phyloP scores from a whole-genome alignment of 2,329 filamentous ascomycete genomes.

The Acephala macrosclerotiorum region DNA sequence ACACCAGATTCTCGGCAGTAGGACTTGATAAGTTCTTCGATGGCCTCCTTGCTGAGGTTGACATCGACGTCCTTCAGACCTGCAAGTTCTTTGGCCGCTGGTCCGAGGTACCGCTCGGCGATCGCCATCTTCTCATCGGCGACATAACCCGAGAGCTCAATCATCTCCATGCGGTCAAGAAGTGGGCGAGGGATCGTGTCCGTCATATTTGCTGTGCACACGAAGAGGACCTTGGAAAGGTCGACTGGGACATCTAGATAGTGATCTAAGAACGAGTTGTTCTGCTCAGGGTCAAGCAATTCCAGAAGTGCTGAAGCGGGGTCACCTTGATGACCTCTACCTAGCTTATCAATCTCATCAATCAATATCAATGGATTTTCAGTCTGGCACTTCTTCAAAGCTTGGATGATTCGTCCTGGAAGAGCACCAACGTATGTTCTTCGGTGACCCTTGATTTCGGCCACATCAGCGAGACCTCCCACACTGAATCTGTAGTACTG shows the following conservation, averaged over 20 bases:
- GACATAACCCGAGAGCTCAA: constrained; percentile 94
- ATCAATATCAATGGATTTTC: constrained; percentile 97
- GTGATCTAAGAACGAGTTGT: constrained; percentile 95
- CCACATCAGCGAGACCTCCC: constrained; percentile 94
- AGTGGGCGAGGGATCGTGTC: constrained; percentile 96
- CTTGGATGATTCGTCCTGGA: constrained; percentile 96
- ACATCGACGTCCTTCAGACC: constrained; percentile 92
- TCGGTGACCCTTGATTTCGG: constrained; percentile 97
- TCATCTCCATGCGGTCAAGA: constrained; percentile 97
- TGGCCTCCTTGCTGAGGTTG: constrained; percentile 83
- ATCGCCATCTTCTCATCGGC: constrained; percentile 99
- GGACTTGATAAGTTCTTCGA: constrained; percentile 96
- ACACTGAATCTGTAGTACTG: constrained; percentile 99
- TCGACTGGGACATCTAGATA: constrained; percentile 99
- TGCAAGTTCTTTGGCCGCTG: constrained; percentile 91
- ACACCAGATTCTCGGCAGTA: constrained; percentile 98
- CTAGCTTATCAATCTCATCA: constrained; percentile 98
- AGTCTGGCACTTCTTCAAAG: constrained; percentile 97
- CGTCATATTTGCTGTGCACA: constrained; percentile 98
- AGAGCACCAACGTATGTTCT: constrained; percentile 96
- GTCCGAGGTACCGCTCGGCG: constrained; percentile 89
- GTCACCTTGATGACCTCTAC: constrained; percentile 93
- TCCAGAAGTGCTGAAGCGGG: constrained; percentile 94
- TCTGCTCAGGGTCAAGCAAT: constrained; percentile 94
- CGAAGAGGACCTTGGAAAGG: constrained; percentile 95